Evolutionary conservation across 192 early-diverging fungal species (phyloP).

Genomic region (Kappamyces sp.): DNA sequence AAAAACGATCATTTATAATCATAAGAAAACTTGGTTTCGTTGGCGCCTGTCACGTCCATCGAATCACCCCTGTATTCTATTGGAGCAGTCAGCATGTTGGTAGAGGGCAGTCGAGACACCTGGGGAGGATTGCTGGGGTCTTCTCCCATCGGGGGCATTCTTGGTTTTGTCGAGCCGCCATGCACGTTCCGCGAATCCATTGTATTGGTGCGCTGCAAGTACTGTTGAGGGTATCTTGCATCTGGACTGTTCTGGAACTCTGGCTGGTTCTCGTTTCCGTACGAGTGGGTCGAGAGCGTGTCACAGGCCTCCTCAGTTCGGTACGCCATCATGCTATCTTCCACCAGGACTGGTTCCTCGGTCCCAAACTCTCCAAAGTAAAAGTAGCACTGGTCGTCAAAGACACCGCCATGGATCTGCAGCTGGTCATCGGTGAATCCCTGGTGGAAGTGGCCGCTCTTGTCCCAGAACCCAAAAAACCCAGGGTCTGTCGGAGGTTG

Average conservation of each 20-base stretch:
- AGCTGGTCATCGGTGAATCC: constrained; percentile 8
- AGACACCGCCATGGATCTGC: not conserved
- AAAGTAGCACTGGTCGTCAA: not conserved
- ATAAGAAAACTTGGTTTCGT: too few species aligned
- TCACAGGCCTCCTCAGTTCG: not conserved
- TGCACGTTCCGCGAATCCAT: too few species aligned
- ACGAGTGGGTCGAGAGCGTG: not conserved
- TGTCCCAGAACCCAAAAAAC: constrained; percentile 17
- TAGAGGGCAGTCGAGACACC: too few species aligned
- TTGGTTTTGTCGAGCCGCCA: not conserved
- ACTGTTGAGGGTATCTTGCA: too few species aligned
- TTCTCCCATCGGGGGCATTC: not conserved
- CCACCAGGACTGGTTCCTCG: not conserved
- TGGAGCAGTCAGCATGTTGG: too few species aligned
- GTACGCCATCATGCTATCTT: constrained; percentile 1
- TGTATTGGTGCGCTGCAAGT: too few species aligned
- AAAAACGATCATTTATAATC: not conserved
- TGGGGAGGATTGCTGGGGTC: not conserved
- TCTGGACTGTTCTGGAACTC: not conserved
- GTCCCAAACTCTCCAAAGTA: not conserved
- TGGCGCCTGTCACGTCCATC: too few species aligned
- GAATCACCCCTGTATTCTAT: too few species aligned
- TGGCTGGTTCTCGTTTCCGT: not conserved
- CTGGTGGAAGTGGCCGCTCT: constrained; percentile 12
- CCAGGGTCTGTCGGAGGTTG: constrained; percentile 1